A percentile compares a stretch with the other conserved stretches of the same genome.
These are phyloP conservation scores for Suillus tomentosus DNA, from an alignment of 768 basidiomycete genomes.

Conservation along the genomic window DNA sequence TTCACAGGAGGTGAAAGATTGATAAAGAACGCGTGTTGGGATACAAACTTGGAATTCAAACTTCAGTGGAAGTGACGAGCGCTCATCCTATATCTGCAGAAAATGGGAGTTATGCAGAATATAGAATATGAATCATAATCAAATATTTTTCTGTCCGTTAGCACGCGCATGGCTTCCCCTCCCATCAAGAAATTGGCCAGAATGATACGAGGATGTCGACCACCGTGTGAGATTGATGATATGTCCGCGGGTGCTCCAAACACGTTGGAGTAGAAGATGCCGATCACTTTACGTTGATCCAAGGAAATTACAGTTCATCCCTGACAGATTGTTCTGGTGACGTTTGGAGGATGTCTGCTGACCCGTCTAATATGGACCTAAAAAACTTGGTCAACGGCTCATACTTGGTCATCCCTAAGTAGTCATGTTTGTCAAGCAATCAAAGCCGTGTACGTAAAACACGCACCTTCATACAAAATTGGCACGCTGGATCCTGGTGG, in stretches of 20 bases:
- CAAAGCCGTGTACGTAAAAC: neutral
- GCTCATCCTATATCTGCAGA: neutral
- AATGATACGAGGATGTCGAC: neutral
- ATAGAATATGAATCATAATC: constrained; percentile 5
- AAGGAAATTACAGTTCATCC: constrained; percentile 30
- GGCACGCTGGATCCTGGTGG: constrained; percentile 57
- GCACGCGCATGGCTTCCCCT: neutral
- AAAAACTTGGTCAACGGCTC: constrained; percentile 76
- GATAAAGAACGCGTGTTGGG: constrained; percentile 9
- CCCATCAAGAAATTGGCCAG: neutral
- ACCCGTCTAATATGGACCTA: constrained; percentile 68
- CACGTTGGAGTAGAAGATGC: constrained; percentile 5
- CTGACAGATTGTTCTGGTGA: constrained; percentile 40
- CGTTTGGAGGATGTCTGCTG: constrained; percentile 50
- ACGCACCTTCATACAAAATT: constrained; percentile 68
- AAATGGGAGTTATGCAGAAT: neutral
- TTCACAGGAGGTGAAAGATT: constrained; percentile 2
- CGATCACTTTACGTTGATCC: neutral
- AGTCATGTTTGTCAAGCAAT: constrained; percentile 7
- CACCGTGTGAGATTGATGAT: constrained; percentile 4
- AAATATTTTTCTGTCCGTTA: constrained; percentile 1
- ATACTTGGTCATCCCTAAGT: constrained; percentile 66
- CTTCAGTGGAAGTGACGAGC: neutral
- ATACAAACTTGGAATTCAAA: neutral
- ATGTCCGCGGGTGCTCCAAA: neutral